Evolutionary conservation across 169 alveolate species (phyloP).

Genomic region (Cryptosporidium ryanae): DNA sequence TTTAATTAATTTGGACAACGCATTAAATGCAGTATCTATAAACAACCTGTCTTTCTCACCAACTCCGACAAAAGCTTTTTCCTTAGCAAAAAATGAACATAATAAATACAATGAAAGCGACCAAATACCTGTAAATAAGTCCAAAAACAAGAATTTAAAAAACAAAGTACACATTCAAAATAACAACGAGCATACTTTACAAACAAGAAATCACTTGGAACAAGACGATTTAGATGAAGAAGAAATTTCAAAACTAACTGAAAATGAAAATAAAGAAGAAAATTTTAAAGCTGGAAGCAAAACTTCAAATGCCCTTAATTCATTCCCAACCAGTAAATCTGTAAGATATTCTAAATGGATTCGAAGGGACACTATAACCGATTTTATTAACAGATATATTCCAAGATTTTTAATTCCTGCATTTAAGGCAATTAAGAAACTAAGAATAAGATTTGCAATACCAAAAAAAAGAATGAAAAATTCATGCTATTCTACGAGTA

Average conservation of each 20-base stretch:
- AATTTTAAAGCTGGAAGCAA: too few species aligned
- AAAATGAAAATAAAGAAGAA: too few species aligned
- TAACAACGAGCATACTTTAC: too few species aligned
- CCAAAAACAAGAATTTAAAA: not conserved
- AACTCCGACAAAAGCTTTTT: not conserved
- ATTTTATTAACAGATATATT: constrained; percentile 42
- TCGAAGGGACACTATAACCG: constrained; percentile 5
- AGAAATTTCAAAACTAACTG: too few species aligned
- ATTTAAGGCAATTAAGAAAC: constrained; percentile 38
- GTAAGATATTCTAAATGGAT: constrained; percentile 51
- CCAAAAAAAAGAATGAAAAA: constrained; percentile 6
- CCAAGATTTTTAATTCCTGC: constrained; percentile 68
- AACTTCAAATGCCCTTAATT: too few species aligned
- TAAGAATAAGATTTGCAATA: constrained; percentile 55
- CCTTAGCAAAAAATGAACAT: too few species aligned
- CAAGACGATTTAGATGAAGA: too few species aligned
- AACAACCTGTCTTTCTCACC: constrained; percentile 43
- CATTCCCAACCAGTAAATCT: constrained; percentile 5
- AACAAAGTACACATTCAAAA: not conserved
- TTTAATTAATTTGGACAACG: constrained; percentile 13
- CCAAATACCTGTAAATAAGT: not conserved
- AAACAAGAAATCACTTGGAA: too few species aligned
- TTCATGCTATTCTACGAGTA: too few species aligned
- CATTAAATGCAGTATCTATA: constrained; percentile 24
- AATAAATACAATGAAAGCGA: not conserved